Evolutionary conservation across 179 eudicot genomes (phyloP), one percentile per base, ranked within the genome.

Genomic region (Sideroxylon spinosum): DNA sequence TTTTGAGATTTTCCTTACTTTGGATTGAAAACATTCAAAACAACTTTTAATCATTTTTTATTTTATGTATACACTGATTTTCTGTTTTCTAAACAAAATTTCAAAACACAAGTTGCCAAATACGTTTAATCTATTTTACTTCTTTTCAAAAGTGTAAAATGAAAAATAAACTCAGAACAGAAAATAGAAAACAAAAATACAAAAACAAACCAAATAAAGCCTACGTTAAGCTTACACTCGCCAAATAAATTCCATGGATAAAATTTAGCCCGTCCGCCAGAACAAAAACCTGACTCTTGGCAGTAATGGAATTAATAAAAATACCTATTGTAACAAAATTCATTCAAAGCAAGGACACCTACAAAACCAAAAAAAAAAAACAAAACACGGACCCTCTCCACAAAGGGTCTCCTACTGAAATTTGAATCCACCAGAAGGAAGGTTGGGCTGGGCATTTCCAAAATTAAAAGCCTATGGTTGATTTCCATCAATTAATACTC

Each of bases 341-440:
- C 44, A 48, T 29, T 53, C 44, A 80, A 26, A 52, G 37, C 20
- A 76, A 64, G 16, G 17, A 49, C 50, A 53, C 50, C 69, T 75
- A 66, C 17, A 69, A 22, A 68, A 59, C 75, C 66, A 9, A 37
- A 3, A 37, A 20, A 55, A 61, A n/a, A n/a, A n/a, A n/a, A n/a
- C n/a, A n/a, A n/a, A n/a, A n/a, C 13, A 66, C 28, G 17, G 9
- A 44, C 55, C 59, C 17, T 16, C 44, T 6, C 44, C 44, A 3
- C 44, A 37, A 37, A 48, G 55, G 23, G 1, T 2, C 7, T 11
- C 25, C 55, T 76, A 89, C 28, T 84, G 90, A 68, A 89, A 88
- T 67, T 82, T 86, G 86, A 89, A 89, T 60, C 93, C 88, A 65
- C 86, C 91, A 75, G 87, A 83, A 7, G 89, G 91, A 49, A 90